Conservation (phyloP, 805 yeast species). For the Hanseniaspora nectarophila region DNA sequence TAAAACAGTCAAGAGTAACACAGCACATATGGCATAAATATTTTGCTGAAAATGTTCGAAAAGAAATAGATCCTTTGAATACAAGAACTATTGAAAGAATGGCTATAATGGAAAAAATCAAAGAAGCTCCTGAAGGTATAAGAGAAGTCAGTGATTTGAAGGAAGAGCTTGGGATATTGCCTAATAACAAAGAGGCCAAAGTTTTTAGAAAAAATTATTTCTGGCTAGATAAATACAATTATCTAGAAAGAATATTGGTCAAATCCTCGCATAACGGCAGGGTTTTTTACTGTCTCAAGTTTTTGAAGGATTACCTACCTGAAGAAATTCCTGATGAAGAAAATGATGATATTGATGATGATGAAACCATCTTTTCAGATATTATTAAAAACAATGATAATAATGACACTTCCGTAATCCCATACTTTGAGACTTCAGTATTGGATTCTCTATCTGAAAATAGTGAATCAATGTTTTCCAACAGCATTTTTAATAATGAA, state of each 20-base stretch:
- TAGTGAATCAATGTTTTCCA: conserved; percentile 20
- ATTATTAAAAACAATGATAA: conserved; percentile 15
- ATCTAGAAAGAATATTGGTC: conserved; percentile 41
- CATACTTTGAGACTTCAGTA: not conserved
- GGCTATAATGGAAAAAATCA: conserved; percentile 40
- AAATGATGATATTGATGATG: conserved; percentile 27
- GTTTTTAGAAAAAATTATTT: conserved; percentile 40
- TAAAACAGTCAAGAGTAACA: conserved; percentile 40
- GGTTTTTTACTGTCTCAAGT: conserved; percentile 38
- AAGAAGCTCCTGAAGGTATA: conserved; percentile 37
- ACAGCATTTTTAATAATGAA: conserved; percentile 50
- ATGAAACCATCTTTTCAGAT: conserved; percentile 20
- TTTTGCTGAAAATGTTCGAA: conserved; percentile 27
- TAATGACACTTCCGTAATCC: not conserved
- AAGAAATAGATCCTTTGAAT: conserved; percentile 24
- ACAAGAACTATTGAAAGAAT: conserved; percentile 32
- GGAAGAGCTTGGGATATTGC: conserved; percentile 43
- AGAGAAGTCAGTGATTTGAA: conserved; percentile 52
- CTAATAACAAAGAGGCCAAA: conserved; percentile 32
- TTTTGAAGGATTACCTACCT: conserved; percentile 31
- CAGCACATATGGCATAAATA: conserved; percentile 41
- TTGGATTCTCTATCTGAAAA: not conserved
- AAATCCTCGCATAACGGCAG: conserved; percentile 36
- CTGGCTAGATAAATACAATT: conserved; percentile 35
- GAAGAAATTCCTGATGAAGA: conserved; percentile 22